These are phyloP conservation scores for Letharia columbiana DNA, from an alignment of 495 filamentous ascomycete species.

Conservation along the genomic window DNA sequence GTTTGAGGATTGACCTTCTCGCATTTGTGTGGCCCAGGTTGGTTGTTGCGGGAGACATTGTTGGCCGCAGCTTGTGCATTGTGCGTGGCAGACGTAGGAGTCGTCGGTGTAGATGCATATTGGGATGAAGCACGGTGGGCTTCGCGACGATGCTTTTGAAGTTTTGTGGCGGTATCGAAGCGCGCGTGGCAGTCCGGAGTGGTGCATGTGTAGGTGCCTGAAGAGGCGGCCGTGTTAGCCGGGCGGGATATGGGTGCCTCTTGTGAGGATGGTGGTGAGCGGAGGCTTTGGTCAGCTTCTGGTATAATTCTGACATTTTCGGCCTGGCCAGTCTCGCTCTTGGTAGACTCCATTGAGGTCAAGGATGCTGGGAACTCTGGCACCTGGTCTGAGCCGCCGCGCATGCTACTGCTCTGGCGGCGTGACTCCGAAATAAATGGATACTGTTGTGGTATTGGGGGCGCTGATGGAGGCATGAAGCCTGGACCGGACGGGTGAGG, in stretches of 20 bases:
- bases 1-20: slow-evolving; percentile 91
- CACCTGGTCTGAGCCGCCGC: slow-evolving; percentile 38
- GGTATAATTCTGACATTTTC: slow-evolving; percentile 27
- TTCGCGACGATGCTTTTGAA: slow-evolving; percentile 95
- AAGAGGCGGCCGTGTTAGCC: slow-evolving; percentile 56
- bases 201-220: slow-evolving; percentile 90
- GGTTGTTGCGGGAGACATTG: slow-evolving; percentile 53
- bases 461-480: slow-evolving; percentile 36
- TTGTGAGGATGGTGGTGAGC: slow-evolving; percentile 24
- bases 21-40: slow-evolving; percentile 84
- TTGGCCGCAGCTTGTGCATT: slow-evolving; percentile 33
- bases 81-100: slow-evolving; percentile 37
- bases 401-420: slow-evolving; percentile 35
- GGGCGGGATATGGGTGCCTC: slow-evolving; percentile 37
- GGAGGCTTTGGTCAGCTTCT: slow-evolving; percentile 23
- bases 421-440: slow-evolving; percentile 40
- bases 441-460: slow-evolving; percentile 48
- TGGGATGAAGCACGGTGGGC: slow-evolving; percentile 62
- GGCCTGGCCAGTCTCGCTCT: slow-evolving; percentile 39
- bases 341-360: slow-evolving; percentile 56
- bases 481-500: slow-evolving; percentile 22
- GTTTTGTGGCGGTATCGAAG: slow-evolving; percentile 75
- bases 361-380: slow-evolving; percentile 56
- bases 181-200: slow-evolving; percentile 84
- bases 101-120: slow-evolving; percentile 31